These are phyloP conservation scores for Kodamaea neixiangensis DNA, from an alignment of 805 yeast genomes.

Conservation along the genomic window DNA sequence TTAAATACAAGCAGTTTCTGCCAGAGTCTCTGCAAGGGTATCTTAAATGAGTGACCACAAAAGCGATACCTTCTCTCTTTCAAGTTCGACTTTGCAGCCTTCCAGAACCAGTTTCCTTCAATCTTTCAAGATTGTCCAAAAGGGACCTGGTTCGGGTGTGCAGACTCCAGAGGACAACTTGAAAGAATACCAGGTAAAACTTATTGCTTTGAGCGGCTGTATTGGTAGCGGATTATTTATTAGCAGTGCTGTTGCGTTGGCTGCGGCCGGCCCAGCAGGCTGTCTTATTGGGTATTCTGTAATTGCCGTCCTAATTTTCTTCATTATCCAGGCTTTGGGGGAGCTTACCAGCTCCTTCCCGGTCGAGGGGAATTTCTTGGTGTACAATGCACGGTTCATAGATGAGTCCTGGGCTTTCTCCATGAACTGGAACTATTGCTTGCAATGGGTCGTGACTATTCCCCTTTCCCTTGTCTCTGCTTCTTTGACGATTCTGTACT, in stretches of 20 bases:
- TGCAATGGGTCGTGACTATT: constrained; percentile 35
- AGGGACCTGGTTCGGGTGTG: neutral
- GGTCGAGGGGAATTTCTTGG: constrained; percentile 31
- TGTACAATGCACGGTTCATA: constrained; percentile 27
- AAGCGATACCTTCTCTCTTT: neutral
- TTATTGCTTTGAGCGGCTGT: constrained; percentile 21
- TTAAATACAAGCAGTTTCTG: neutral
- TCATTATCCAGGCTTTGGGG: constrained; percentile 34
- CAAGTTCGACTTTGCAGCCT: neutral
- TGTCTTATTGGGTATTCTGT: constrained; percentile 20
- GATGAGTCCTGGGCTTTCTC: constrained; percentile 23
- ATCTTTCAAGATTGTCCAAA: constrained; percentile 11
- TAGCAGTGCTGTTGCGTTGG: constrained; percentile 24
- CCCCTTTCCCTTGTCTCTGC: constrained; percentile 33
- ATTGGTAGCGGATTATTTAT: constrained; percentile 26
- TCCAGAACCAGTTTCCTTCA: neutral
- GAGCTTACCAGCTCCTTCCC: constrained; percentile 38
- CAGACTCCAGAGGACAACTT: constrained; percentile 15
- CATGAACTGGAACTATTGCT: constrained; percentile 24
- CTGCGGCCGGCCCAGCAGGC: constrained; percentile 21
- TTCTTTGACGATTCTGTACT: constrained; percentile 34
- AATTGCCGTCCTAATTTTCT: constrained; percentile 25
- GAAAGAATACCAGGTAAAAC: constrained; percentile 16
- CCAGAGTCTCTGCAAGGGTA: neutral
- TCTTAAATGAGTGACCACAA: constrained; percentile 2